phyloP scores from a whole-genome alignment of 176 grass and related monocot species.

The Poa pratensis region DNA sequence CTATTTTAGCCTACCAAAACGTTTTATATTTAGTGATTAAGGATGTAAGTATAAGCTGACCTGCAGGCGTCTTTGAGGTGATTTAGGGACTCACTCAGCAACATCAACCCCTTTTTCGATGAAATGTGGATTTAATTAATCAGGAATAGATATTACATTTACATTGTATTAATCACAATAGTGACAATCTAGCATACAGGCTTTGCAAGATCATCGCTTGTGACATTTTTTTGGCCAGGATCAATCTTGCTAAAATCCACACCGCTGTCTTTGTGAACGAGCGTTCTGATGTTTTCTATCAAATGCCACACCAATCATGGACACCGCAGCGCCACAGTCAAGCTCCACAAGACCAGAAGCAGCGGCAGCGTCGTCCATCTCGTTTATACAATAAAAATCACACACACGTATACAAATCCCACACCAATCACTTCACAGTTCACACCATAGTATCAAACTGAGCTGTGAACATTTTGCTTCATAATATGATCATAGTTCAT shows the following conservation, averaged over 20 bases:
- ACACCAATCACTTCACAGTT: conserved; percentile 24
- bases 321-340: background rate
- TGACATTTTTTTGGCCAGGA: background rate
- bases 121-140: background rate
- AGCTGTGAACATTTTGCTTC: conserved; percentile 17
- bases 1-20: too few species aligned
- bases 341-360: background rate
- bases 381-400: background rate
- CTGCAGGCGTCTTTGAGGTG: too few species aligned
- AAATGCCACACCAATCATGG: background rate
- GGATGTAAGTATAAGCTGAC: background rate
- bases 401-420: conserved; percentile 37
- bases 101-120: background rate
- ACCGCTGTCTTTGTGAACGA: background rate
- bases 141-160: background rate
- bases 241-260: background rate
- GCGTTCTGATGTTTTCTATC: background rate
- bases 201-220: too few species aligned
- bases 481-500: background rate
- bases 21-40: too few species aligned
- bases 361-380: background rate
- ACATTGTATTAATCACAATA: background rate
- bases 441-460: background rate
- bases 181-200: background rate
- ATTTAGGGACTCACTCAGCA: background rate